Evolutionary conservation across 257 asterid species (phyloP).

Genomic region (Paraleonurus japonicus): DNA sequence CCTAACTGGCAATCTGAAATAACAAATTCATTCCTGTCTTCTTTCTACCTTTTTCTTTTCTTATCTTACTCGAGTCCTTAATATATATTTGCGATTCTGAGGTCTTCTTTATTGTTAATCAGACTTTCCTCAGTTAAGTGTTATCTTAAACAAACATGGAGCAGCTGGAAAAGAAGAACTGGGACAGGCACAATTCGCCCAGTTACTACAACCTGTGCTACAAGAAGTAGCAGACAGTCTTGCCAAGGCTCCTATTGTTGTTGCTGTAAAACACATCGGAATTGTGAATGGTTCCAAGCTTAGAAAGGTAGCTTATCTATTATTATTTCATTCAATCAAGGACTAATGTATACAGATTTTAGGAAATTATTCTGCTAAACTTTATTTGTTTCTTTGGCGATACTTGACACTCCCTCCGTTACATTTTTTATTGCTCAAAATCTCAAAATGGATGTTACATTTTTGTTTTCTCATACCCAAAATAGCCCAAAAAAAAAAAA

Average conservation of each 20-base stretch:
- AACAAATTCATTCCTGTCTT: neutral
- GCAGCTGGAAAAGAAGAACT: constrained; percentile 52
- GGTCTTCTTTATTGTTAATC: constrained; percentile 20
- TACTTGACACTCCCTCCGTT: too few relatives aligned
- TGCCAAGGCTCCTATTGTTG: constrained; percentile 38
- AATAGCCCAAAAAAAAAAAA: too few relatives aligned
- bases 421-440: too few relatives aligned
- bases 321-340: constrained; percentile 18
- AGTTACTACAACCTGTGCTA: constrained; percentile 52
- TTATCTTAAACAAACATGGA: constrained; percentile 45
- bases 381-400: neutral
- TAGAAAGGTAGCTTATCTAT: constrained; percentile 40
- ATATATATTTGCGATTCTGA: neutral
- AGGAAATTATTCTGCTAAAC: neutral
- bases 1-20: neutral
- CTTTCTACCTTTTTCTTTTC: neutral
- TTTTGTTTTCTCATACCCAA: too few relatives aligned
- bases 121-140: constrained; percentile 54
- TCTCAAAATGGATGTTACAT: too few relatives aligned
- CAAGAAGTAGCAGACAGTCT: constrained; percentile 60
- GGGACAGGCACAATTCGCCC: constrained; percentile 68
- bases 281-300: constrained; percentile 54
- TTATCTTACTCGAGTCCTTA: neutral
- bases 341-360: neutral
- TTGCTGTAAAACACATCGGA: constrained; percentile 39